Base-by-base conservation (phyloP, 208 protist genomes). In the Angomonas deanei region DNA sequence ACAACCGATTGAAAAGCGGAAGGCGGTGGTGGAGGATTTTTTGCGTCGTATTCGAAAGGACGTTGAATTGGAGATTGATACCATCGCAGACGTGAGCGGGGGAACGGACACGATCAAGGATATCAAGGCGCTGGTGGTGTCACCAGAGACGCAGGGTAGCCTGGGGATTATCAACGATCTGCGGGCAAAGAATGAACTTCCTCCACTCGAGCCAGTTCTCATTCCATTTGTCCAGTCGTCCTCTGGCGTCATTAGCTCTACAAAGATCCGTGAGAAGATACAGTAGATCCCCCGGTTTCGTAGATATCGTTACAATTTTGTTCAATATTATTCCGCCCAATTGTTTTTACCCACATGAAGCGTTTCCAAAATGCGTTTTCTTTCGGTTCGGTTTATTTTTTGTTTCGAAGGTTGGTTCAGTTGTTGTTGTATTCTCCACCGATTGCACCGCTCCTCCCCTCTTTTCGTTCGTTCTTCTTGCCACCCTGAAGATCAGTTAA, bases 81-180 rank as follows among this genome's bases (percentile, higher is more conserved):
- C 68, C 0, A 94, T 94, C 36, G 54, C 50, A 0, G 86, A 96
- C 17, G 62, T 80, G 10, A 76, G 71, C 26, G 90, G 90, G 13
- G 90, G 90, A 11, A 88, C 87, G 1, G 76, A 91, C 50, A 55
- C 33, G n/a, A 88, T 88, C 48, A 56, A 65, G 8, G 72, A 66
- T 0, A 55, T 92, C 8, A 75, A 91, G 72, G 91, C 91, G 6
- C 59, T 96, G 6, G 75, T 89, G 21, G 71, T 93, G 8, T 94
- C 91, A 0, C 79, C 83, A 0, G 91, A 96, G 64, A 96, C 91
- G 21, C 74, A 75, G 28, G 46, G 59, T 8, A 77, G 78, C 4
- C 50, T 92, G 6, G 27, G 28, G 19, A 50, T 60, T 21, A 93
- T 94, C 31, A 96, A 96, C 55, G 71, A 72, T 23, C 67, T 83